Percentiles rank a stretch among this genome's conserved stretches.
Conservation (phyloP, 2,329 filamentous ascomycete species). For the Lecanicillium sp. region DNA sequence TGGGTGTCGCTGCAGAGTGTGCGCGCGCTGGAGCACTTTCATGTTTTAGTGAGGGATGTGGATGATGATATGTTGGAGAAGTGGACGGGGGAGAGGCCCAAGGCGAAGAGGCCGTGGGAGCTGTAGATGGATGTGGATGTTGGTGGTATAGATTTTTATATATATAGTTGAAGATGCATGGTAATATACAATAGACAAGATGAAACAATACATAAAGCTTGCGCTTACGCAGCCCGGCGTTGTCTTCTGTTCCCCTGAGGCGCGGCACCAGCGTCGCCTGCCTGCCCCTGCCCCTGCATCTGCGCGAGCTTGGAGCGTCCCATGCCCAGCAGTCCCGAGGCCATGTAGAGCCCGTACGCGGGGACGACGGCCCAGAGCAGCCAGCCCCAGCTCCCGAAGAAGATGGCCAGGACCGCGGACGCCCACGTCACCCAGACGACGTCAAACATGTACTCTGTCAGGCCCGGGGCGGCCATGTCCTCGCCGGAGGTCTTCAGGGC, state of each 20-base stretch:
- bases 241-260: constrained; percentile 47
- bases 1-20: constrained; percentile 87
- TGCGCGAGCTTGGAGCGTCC: constrained; percentile 48
- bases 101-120: constrained; percentile 15
- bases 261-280: constrained; percentile 26
- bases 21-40: constrained; percentile 81
- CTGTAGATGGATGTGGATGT: constrained; percentile 6
- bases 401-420: constrained; percentile 61
- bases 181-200: constrained; percentile 1
- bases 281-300: constrained; percentile 33
- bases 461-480: constrained; percentile 76
- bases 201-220: not conserved
- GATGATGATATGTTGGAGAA: constrained; percentile 44
- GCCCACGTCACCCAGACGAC: constrained; percentile 92
- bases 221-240: constrained; percentile 43
- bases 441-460: constrained; percentile 99
- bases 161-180: not conserved
- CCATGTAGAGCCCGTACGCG: constrained; percentile 50
- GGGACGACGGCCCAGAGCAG: constrained; percentile 50
- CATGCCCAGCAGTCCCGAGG: constrained; percentile 46
- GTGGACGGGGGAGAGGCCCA: constrained; percentile 46
- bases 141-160: not conserved
- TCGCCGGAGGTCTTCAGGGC: constrained; percentile 75
- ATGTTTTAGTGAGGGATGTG: constrained; percentile 60
- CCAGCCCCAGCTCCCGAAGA: constrained; percentile 76